Evolutionary conservation across 2,329 filamentous ascomycete genomes (phyloP).

Genomic region (Colletotrichum sp.): DNA sequence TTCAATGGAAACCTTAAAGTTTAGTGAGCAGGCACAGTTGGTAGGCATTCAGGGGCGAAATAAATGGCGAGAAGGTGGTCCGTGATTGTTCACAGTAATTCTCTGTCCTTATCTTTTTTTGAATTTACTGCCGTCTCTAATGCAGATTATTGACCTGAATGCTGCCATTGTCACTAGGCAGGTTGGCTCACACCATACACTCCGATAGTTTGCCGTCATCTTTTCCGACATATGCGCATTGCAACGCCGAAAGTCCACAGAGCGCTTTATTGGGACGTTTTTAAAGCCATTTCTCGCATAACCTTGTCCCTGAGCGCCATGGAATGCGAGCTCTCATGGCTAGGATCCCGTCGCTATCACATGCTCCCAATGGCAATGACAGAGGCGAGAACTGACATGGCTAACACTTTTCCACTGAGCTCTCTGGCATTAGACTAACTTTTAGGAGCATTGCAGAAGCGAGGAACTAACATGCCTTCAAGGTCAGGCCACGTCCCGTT

Average conservation of each 20-base stretch:
- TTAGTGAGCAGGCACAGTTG: no score
- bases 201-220: background rate
- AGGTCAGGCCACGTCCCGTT: background rate
- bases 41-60: background rate
- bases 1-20: no score
- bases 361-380: background rate
- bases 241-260: no score
- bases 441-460: background rate
- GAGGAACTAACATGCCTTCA: background rate
- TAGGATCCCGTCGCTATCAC: background rate
- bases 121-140: background rate
- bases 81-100: background rate
- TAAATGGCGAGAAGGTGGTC: background rate
- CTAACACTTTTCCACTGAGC: background rate
- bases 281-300: no score
- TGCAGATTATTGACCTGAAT: accelerated
- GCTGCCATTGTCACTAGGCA: background rate
- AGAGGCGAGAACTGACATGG: background rate
- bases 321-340: no score
- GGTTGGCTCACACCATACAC: background rate
- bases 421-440: background rate
- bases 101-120: background rate
- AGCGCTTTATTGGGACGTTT: no score
- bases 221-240: background rate
- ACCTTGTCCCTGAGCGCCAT: no score